phyloP scores from a whole-genome alignment of 225 moss, liverwort and hornwort species.

The Bryum argenteum region DNA sequence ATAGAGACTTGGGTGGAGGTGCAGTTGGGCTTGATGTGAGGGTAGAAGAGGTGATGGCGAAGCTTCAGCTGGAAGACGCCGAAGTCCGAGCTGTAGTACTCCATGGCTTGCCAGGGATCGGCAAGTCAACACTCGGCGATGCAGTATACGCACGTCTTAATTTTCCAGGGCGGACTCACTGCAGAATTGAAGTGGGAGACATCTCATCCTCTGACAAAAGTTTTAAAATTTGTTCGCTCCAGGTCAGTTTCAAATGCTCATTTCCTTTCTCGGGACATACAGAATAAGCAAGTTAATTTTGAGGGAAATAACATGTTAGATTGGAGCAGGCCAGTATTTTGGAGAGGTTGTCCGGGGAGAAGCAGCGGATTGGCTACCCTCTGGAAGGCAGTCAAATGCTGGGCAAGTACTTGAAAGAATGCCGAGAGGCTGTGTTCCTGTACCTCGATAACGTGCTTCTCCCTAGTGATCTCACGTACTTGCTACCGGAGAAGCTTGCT shows the following conservation, averaged over 20 bases:
- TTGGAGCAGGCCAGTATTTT: conserved; percentile 49
- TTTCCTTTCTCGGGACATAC: too few species aligned
- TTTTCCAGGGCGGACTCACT: conserved; percentile 56
- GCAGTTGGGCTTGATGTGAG: conserved; percentile 70
- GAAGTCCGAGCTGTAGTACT: conserved; percentile 53
- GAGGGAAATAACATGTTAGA: too few species aligned
- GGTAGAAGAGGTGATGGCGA: conserved; percentile 55
- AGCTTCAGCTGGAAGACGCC: conserved; percentile 39
- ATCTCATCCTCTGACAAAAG: conserved; percentile 43
- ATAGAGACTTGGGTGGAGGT: neutral
- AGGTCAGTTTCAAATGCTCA: conserved; percentile 38
- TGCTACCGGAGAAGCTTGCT: conserved; percentile 56
- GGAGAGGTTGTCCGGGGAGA: conserved; percentile 60
- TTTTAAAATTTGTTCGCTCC: conserved; percentile 41
- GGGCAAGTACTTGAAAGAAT: conserved; percentile 44
- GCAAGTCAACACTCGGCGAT: conserved; percentile 71
- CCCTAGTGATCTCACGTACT: conserved; percentile 40
- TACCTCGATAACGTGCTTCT: conserved; percentile 61
- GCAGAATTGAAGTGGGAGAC: conserved; percentile 69
- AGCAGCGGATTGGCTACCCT: conserved; percentile 48
- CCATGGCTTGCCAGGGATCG: conserved; percentile 75
- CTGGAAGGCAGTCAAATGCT: conserved; percentile 57
- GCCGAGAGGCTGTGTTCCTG: conserved; percentile 51
- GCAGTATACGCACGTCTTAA: conserved; percentile 58
- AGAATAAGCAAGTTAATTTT: too few species aligned